Conservation (phyloP, 2,329 filamentous ascomycete species). For the Curvularia lunata region DNA sequence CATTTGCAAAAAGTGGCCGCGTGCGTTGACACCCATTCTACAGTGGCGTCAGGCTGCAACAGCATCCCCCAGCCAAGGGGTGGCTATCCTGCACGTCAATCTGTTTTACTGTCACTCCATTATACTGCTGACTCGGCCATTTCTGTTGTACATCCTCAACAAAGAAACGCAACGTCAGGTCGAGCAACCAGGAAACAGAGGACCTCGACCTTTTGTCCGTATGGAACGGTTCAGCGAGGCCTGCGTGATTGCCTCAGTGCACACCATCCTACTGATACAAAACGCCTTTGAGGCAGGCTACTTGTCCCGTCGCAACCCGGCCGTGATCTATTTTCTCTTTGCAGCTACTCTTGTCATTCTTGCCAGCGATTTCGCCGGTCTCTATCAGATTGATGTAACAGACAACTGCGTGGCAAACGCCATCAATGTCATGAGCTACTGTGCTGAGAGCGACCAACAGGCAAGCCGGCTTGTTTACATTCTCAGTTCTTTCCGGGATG, state of each 20-base stretch:
- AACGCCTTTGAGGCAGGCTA: conserved; percentile 52
- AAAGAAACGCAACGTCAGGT: conserved; percentile 48
- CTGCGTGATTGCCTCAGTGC: conserved; percentile 51
- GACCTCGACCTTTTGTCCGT: conserved; percentile 39
- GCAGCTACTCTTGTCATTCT: conserved; percentile 50
- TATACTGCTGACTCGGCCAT: conserved; percentile 68
- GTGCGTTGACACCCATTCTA: conserved; percentile 56
- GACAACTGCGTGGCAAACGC: conserved; percentile 49
- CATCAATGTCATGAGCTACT: conserved; percentile 51
- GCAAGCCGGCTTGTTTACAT: conserved; percentile 49
- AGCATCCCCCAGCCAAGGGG: conserved; percentile 57
- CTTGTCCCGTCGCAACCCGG: conserved; percentile 49
- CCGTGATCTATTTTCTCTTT: conserved; percentile 53
- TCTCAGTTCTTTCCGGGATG: conserved; percentile 48
- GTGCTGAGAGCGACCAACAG: conserved; percentile 50
- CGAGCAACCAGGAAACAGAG: conserved; percentile 34
- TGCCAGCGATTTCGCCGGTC: conserved; percentile 49
- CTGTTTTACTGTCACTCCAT: conserved; percentile 68
- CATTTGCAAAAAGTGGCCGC: conserved; percentile 60
- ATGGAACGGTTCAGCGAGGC: conserved; percentile 59
- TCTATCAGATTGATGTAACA: conserved; percentile 44
- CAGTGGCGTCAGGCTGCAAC: conserved; percentile 59
- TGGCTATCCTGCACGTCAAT: conserved; percentile 68
- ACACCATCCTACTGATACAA: conserved; percentile 50
- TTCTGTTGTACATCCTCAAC: conserved; percentile 66